Evolutionary conservation across 768 basidiomycete species (phyloP).

Genomic region (Termitomyces titanicus): DNA sequence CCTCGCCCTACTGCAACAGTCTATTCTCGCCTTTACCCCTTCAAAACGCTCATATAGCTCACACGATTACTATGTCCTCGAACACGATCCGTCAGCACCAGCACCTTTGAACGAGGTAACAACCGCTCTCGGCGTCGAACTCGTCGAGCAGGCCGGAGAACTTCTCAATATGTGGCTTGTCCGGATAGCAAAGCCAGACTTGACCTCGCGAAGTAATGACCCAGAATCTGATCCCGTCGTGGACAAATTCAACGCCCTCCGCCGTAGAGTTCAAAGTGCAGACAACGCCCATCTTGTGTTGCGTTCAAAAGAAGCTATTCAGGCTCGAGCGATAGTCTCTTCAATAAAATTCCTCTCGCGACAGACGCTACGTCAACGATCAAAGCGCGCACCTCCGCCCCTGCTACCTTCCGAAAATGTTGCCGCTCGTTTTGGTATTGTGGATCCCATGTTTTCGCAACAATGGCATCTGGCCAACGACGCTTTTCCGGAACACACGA

Average conservation of each 20-base stretch:
- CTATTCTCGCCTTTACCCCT: constrained; percentile 31
- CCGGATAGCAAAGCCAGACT: constrained; percentile 42
- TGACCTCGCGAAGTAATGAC: constrained; percentile 29
- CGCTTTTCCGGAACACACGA: constrained; percentile 69
- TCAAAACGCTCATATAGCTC: constrained; percentile 52
- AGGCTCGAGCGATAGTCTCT: constrained; percentile 42
- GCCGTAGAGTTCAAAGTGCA: constrained; percentile 26
- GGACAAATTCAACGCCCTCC: constrained; percentile 42
- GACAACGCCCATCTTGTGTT: neutral
- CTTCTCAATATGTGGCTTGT: constrained; percentile 82
- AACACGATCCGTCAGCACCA: constrained; percentile 45
- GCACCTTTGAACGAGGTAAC: constrained; percentile 61
- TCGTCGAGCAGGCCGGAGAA: constrained; percentile 88
- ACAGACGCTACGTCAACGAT: constrained; percentile 63
- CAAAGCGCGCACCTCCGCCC: constrained; percentile 77
- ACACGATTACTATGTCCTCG: constrained; percentile 82
- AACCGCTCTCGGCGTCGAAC: constrained; percentile 71
- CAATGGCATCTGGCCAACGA: constrained; percentile 47
- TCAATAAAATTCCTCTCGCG: constrained; percentile 59
- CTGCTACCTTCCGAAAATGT: constrained; percentile 26
- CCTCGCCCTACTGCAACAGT: constrained; percentile 26
- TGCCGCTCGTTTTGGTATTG: constrained; percentile 34
- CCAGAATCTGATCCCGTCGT: constrained; percentile 42
- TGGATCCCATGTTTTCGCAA: constrained; percentile 75
- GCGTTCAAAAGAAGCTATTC: constrained; percentile 37